phyloP scores from a whole-genome alignment of 352 stramenopile species.

The Saprolegnia parasitica region DNA sequence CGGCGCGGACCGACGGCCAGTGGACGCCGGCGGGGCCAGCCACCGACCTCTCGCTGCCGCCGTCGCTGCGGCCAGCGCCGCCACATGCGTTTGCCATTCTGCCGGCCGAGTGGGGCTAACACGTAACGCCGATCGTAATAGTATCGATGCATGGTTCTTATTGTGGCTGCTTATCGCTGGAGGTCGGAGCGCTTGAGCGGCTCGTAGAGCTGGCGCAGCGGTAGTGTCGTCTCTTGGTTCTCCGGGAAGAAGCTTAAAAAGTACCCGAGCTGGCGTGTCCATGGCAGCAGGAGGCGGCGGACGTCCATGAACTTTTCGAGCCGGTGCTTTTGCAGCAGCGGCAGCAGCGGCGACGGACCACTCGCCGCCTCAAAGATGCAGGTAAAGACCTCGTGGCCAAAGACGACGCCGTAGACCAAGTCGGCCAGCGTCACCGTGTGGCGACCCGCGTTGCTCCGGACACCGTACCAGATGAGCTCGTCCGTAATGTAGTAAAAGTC shows the following conservation, averaged over 20 bases:
- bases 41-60: slow-evolving; percentile 4
- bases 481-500: slow-evolving; percentile 90
- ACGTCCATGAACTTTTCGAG: slow-evolving; percentile 24
- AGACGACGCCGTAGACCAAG: slow-evolving; percentile 77
- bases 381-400: slow-evolving; percentile 81
- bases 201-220: slow-evolving; percentile 73
- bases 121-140: not conserved
- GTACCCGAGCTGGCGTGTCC: slow-evolving; percentile 80
- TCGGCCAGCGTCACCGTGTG: slow-evolving; percentile 79
- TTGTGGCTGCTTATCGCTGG: slow-evolving; percentile 10
- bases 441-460: slow-evolving; percentile 74
- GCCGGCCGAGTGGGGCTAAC: slow-evolving; percentile 26
- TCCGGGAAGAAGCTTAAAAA: slow-evolving; percentile 86
- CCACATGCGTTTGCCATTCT: not conserved
- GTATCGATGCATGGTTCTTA: not conserved
- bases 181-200: slow-evolving; percentile 71
- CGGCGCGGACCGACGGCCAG: not conserved
- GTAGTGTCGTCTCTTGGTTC: slow-evolving; percentile 74
- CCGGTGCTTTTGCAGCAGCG: slow-evolving; percentile 3
- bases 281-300: slow-evolving; percentile 62
- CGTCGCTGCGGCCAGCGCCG: slow-evolving; percentile 20
- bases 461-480: slow-evolving; percentile 82
- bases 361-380: slow-evolving; percentile 39
- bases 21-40: not conserved
- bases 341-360: slow-evolving; percentile 5